Base-by-base conservation (phyloP, 2,329 filamentous ascomycete species). In the Diaporthe sp. region DNA sequence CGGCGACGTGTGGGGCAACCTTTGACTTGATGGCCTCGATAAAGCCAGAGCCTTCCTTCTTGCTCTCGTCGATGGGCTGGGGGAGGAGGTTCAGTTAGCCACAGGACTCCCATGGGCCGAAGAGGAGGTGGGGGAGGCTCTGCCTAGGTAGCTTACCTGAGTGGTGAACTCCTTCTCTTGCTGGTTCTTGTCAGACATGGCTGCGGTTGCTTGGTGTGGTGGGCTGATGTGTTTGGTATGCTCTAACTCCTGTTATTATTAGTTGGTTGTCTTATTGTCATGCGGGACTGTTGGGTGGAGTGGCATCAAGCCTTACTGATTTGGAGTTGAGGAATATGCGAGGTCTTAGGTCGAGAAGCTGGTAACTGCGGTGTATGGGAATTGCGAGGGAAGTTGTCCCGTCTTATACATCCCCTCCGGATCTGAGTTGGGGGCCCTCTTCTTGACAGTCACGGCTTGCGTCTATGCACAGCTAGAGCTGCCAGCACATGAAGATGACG, bases 1-100 rank as follows among this genome's bases (percentile, higher is more conserved):
- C 85, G 25, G 90, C 90, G 74, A 87, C 82, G 81, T 89, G 87
- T 49, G 89, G 85, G 72, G 86, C 85, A 80, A 90, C 87, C 82
- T 88, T 87, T 80, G 84, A 81, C 81, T 88, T 84, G 79, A 83
- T 79, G 44, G 80, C 80, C 68, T 86, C 81, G 68, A 81, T 79
- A 72, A 82, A 79, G 61, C 75, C 78, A 71, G 82, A 78, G 53
- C 75, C 77, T 75, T 86, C 82, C 34, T 82, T 82, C 78, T 87
- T 82, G 79, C 87, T 85, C 81, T 83, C 80, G 76, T 79, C 79
- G 73, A 84, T 79, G 76, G 80, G 76, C 79, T 84, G 60, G 17
- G n/a, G 13, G 13, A 25, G n/a, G 10, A 71, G 15, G 42, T 73
- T 76, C 39, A 79, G 72, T 25, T 42, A 70, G 65, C 34, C 2